Base-by-base conservation (phyloP, 345 rosid genomes). In the Citrus hindsii region DNA sequence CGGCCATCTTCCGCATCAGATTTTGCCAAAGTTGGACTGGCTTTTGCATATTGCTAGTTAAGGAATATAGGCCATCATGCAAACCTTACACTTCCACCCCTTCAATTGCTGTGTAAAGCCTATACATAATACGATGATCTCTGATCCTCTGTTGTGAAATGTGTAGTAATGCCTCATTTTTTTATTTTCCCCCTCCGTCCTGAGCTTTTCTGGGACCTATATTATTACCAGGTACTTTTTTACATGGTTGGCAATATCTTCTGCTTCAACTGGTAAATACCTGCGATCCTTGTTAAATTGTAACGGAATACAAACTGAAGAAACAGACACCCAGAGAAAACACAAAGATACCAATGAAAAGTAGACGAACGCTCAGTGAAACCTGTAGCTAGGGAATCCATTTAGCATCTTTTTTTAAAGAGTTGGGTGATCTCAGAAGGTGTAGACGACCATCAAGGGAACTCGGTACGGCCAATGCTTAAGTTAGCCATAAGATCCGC, bases 11-110 rank as follows among this genome's bases (percentile, higher is more conserved):
- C 74, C 38, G 40, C 64, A 42, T 71, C 67, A 12, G 88, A 82
- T 60, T 68, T 67, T 78, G 63, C 76, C 5, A 82, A 77, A 67
- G 67, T 64, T 25, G 79, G 87, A 55, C 67, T 67, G 14, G 72
- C 78, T 75, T 85, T 79, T 63, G 83, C 83, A 40, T 82, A 67
- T 73, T 70, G 84, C 76, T 83, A 59, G 69, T 27, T 74, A 68
- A 67, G 71, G 32, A 59, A 51, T 67, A 66, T 53, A 24, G 64
- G 71, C 30, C 4, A 30, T 62, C 48, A 71, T 64, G 48, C 51
- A 53, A 62, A 51, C 33, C 13, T 55, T 24, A 35, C 51, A 51
- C 55, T 35, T 78, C n/a, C 65, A 71, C 27, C 63, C 79, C 64
- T 69, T 78, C 71, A 55, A 24, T 65, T 53, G 53, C 65, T 75